Percentiles rank a stretch among this genome's conserved stretches.
Evolutionary conservation across 2,329 filamentous ascomycete species (phyloP).

Genomic region (Chaetomiaceae sp.): DNA sequence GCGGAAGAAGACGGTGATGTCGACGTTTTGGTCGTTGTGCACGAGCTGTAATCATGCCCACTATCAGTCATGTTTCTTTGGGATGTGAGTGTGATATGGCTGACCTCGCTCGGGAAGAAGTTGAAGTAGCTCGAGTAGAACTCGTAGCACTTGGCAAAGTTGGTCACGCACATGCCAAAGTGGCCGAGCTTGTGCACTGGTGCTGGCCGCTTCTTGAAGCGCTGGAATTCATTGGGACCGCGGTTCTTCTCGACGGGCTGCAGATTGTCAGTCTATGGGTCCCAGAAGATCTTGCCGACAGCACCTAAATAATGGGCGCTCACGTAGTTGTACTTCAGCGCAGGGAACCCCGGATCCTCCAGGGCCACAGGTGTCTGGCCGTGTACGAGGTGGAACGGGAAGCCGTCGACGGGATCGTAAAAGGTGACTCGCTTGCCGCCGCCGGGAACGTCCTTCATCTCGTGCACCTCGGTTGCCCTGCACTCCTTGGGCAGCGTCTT

Average conservation of each 20-base stretch:
- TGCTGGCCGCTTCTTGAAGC: conserved; percentile 43
- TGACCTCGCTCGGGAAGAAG: conserved; percentile 46
- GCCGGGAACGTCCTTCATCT: conserved; percentile 48
- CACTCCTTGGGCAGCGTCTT: conserved; percentile 45
- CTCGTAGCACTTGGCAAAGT: conserved; percentile 45
- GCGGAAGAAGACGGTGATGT: conserved; percentile 44
- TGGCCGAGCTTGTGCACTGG: conserved; percentile 50
- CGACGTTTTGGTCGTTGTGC: conserved; percentile 34
- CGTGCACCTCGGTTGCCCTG: conserved; percentile 44
- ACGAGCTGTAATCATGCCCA: conserved; percentile 31
- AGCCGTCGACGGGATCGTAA: conserved; percentile 50
- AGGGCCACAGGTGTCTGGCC: conserved; percentile 43
- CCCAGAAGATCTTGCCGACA: too few species aligned
- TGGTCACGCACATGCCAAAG: conserved; percentile 50
- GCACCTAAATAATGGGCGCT: conserved; percentile 24
- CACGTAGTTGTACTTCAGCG: conserved; percentile 46
- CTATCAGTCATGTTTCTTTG: too few species aligned
- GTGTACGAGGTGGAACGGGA: conserved; percentile 53
- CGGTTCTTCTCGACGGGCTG: conserved; percentile 49
- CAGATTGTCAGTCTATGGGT: background rate
- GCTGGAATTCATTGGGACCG: conserved; percentile 45
- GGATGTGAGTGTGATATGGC: background rate
- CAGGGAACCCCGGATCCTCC: conserved; percentile 39
- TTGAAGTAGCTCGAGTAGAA: conserved; percentile 51
- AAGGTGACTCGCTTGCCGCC: conserved; percentile 51